phyloP scores from a whole-genome alignment of 2,329 filamentous ascomycete genomes.

The Diaporthe aspalathi region DNA sequence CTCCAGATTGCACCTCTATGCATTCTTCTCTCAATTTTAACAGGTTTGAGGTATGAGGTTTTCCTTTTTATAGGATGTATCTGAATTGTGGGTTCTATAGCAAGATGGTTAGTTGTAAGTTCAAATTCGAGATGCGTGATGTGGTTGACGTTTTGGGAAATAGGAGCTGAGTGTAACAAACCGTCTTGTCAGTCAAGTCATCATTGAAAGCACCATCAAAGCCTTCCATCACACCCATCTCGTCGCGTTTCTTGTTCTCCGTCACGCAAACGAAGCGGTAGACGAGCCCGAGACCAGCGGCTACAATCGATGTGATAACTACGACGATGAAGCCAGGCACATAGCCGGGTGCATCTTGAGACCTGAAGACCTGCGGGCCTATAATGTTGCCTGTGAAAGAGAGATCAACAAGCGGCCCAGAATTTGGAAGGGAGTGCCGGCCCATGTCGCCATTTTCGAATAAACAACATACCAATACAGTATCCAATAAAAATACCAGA shows the following conservation, averaged over 20 bases:
- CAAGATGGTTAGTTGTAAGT: background rate
- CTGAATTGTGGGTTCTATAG: conserved; percentile 31
- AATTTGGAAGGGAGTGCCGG: background rate
- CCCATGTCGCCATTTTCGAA: background rate
- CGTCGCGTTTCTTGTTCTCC: conserved; percentile 20
- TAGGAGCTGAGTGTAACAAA: background rate
- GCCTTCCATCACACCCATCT: conserved; percentile 10
- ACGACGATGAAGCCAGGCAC: conserved; percentile 53
- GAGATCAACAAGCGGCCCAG: background rate
- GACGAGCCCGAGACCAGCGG: conserved; percentile 51
- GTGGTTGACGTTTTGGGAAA: background rate
- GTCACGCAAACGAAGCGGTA: conserved; percentile 52
- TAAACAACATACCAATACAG: conserved; percentile 53
- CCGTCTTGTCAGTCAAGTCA: conserved; percentile 33
- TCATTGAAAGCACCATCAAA: conserved; percentile 32
- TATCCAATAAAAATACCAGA: conserved; percentile 64
- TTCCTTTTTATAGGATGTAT: conserved; percentile 6
- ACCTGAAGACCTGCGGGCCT: conserved; percentile 55
- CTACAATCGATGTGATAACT: conserved; percentile 48
- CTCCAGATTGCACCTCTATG: too few relatives aligned
- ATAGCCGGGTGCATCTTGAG: conserved; percentile 53
- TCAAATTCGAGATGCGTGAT: background rate
- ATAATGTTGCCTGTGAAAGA: conserved; percentile 50
- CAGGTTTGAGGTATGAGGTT: too few relatives aligned
- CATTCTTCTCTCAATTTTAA: too few relatives aligned